Conservation (phyloP, 2,329 filamentous ascomycete species). For the Epichloe baconii region DNA sequence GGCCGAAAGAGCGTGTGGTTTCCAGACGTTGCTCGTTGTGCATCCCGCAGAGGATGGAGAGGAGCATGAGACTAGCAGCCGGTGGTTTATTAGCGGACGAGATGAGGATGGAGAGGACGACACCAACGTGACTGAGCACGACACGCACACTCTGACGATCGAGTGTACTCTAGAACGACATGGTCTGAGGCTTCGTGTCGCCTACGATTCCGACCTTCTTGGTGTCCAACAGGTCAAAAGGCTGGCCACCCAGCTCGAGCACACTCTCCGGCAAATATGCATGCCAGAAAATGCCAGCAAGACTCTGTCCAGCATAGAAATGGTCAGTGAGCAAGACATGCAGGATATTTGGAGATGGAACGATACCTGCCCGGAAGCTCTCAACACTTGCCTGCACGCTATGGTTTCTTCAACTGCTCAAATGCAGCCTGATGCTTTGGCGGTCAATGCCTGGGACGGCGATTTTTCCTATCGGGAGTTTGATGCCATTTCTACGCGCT, state of each 20-base stretch:
- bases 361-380: background rate
- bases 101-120: conserved; percentile 1
- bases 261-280: conserved; percentile 2
- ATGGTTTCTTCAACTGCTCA: background rate
- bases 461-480: conserved; percentile 24
- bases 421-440: conserved; percentile 2
- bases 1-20: conserved; percentile 4
- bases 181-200: background rate
- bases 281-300: background rate
- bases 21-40: conserved; percentile 9
- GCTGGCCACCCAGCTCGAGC: background rate
- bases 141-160: background rate
- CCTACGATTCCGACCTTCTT: background rate
- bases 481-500: conserved; percentile 1
- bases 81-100: background rate
- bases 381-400: conserved; percentile 3
- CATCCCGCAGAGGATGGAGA: conserved; percentile 6
- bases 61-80: background rate
- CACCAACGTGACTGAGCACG: conserved; percentile 3
- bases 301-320: background rate
- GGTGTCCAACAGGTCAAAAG: background rate
- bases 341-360: conserved; percentile 7
- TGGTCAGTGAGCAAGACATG: conserved; percentile 2
- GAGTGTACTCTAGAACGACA: background rate
- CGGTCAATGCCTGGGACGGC: conserved; percentile 22